These are phyloP conservation scores for Ceratocystis cacaofunesta DNA, from an alignment of 2,329 filamentous ascomycete genomes.

Conservation along the genomic window DNA sequence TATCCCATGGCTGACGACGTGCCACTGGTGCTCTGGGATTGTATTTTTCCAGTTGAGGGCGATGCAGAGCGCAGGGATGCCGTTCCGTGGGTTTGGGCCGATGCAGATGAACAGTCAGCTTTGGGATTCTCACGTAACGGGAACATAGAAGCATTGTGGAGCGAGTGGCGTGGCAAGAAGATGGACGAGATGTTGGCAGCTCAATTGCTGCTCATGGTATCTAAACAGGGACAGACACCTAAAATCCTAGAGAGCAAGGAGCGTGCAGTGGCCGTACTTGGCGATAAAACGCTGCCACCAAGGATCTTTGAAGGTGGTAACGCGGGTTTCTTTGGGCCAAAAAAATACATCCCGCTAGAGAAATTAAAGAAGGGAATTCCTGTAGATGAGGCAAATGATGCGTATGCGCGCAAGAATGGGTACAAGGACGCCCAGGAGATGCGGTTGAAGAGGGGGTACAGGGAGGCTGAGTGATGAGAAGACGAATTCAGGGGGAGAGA, in stretches of 20 bases:
- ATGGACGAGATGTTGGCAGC: conserved; percentile 78
- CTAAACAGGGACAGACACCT: conserved; percentile 25
- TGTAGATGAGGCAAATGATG: conserved; percentile 43
- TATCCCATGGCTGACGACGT: conserved; percentile 86
- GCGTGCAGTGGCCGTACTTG: conserved; percentile 12
- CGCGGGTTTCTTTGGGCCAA: conserved; percentile 27
- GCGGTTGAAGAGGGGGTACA: conserved; percentile 24
- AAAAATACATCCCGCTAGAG: conserved; percentile 39
- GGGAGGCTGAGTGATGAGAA: conserved; percentile 18
- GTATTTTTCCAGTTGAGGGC: conserved; percentile 48
- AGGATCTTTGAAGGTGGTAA: conserved; percentile 43
- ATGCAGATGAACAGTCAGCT: conserved; percentile 47
- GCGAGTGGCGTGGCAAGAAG: conserved; percentile 66
- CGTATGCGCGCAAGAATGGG: conserved; percentile 47
- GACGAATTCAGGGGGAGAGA: not conserved
- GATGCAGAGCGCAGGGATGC: conserved; percentile 36
- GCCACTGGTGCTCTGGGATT: conserved; percentile 91
- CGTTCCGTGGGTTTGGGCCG: conserved; percentile 58
- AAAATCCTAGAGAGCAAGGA: conserved; percentile 2
- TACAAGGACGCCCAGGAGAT: conserved; percentile 38
- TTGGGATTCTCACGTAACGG: conserved; percentile 51
- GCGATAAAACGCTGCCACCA: conserved; percentile 6
- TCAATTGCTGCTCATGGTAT: conserved; percentile 51
- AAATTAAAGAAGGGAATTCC: conserved; percentile 34
- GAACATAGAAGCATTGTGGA: conserved; percentile 65